Percentiles rank a stretch among this genome's conserved stretches.
These are phyloP conservation scores for Coemansia sp. DNA, from an alignment of 192 early-diverging fungal genomes.

Conservation along the genomic window DNA sequence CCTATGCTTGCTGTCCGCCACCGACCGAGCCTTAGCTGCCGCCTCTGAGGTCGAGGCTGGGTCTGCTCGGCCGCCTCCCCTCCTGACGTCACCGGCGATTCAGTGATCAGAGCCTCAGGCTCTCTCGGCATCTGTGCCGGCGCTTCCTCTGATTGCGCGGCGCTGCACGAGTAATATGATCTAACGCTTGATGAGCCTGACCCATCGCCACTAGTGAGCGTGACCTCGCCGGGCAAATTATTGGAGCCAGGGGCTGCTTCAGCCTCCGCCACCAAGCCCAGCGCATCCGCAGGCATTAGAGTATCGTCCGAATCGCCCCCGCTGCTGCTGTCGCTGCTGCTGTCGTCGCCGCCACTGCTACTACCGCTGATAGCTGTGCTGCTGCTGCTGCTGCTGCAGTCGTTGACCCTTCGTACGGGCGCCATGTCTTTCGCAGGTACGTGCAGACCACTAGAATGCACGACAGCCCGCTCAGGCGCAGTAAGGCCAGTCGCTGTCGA, in stretches of 20 bases:
- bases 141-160: not conserved
- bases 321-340: conserved; percentile 1
- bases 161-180: conserved; percentile 9
- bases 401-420: conserved; percentile 4
- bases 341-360: conserved; percentile 26
- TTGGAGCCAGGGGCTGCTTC: not conserved
- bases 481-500: not conserved
- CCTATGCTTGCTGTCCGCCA: not conserved
- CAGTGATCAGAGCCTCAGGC: not conserved
- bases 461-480: conserved; percentile 1
- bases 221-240: conserved; percentile 3
- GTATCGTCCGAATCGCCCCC: conserved; percentile 48
- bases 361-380: conserved; percentile 14
- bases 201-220: conserved; percentile 9
- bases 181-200: conserved; percentile 3
- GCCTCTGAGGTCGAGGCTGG: conserved; percentile 15
- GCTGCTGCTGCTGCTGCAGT: conserved; percentile 5
- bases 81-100: not conserved
- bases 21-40: conserved; percentile 28
- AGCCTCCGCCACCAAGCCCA: not conserved
- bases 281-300: conserved; percentile 16
- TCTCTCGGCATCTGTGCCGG: not conserved
- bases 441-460: conserved; percentile 6
- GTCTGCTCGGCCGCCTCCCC: not conserved
- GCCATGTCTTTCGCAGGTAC: not conserved